phyloP scores from a whole-genome alignment of 495 filamentous ascomycete genomes.

The Daldinia vernicosa region DNA sequence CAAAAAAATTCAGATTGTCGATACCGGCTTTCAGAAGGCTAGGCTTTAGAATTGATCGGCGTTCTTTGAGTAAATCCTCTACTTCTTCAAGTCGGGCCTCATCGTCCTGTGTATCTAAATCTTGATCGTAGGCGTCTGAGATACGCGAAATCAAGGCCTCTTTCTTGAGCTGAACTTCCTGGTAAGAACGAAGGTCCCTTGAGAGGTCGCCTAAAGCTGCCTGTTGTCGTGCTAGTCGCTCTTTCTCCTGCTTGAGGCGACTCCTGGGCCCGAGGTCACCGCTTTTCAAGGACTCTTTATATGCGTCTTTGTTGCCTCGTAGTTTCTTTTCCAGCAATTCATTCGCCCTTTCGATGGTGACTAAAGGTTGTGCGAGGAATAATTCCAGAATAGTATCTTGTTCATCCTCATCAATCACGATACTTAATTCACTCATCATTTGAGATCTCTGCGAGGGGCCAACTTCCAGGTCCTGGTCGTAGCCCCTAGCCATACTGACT shows the following conservation, averaged over 20 bases:
- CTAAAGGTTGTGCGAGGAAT: slow-evolving; percentile 45
- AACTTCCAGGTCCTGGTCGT: slow-evolving; percentile 12
- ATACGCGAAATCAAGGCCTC: slow-evolving; percentile 50
- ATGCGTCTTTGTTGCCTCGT: slow-evolving; percentile 48
- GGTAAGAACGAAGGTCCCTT: slow-evolving; percentile 42
- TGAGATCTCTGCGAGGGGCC: slow-evolving; percentile 23
- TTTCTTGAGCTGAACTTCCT: slow-evolving; percentile 45
- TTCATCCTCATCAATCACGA: slow-evolving; percentile 33
- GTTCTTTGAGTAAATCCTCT: slow-evolving; percentile 43
- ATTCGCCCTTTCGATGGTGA: slow-evolving; percentile 45
- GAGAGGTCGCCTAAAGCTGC: slow-evolving; percentile 45
- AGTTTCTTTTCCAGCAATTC: slow-evolving; percentile 41
- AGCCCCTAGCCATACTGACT: slow-evolving; percentile 2
- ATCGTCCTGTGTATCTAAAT: slow-evolving; percentile 50
- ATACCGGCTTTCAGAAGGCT: slow-evolving; percentile 50
- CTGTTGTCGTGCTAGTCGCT: slow-evolving; percentile 45
- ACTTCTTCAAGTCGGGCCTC: slow-evolving; percentile 51
- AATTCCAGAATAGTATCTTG: slow-evolving; percentile 46
- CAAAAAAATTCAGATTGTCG: slow-evolving; percentile 48
- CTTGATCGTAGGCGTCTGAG: slow-evolving; percentile 49
- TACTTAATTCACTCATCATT: slow-evolving; percentile 9
- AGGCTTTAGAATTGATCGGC: slow-evolving; percentile 41
- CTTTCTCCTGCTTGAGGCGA: slow-evolving; percentile 49
- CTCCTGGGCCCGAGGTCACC: slow-evolving; percentile 46
- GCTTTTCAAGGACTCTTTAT: slow-evolving; percentile 45